These are phyloP conservation scores for Wickerhamomyces sydowiorum DNA, from an alignment of 805 yeast species.

Conservation along the genomic window DNA sequence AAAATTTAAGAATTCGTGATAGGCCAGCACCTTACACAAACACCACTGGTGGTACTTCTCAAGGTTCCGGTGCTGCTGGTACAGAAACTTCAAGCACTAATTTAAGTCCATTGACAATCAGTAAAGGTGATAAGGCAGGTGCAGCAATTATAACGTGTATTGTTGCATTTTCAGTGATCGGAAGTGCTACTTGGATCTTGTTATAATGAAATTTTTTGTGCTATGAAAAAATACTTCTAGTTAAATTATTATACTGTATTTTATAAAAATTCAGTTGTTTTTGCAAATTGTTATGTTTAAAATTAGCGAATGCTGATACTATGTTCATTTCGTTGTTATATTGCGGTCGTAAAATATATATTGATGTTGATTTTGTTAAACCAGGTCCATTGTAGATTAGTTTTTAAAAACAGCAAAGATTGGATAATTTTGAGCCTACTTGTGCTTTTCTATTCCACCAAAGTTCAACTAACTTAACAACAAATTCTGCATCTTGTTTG, in stretches of 20 bases:
- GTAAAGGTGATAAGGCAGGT: slow-evolving; percentile 49
- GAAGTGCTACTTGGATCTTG: slow-evolving; percentile 34
- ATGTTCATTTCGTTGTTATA: no score
- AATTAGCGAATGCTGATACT: no score
- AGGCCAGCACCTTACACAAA: slow-evolving; percentile 55
- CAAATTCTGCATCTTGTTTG: slow-evolving; percentile 37
- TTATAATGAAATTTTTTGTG: slow-evolving; percentile 10
- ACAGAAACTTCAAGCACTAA: slow-evolving; percentile 30
- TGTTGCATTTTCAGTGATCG: slow-evolving; percentile 35
- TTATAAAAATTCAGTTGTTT: no score
- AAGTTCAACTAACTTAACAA: slow-evolving; percentile 32
- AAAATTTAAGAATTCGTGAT: slow-evolving; percentile 28
- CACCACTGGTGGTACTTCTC: slow-evolving; percentile 58
- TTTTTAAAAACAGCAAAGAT: slow-evolving; percentile 27
- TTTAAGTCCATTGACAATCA: slow-evolving; percentile 31
- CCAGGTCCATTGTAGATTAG: no score
- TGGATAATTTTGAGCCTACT: slow-evolving; percentile 31
- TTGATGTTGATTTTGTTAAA: no score
- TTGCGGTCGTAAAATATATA: no score
- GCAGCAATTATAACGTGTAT: slow-evolving; percentile 61
- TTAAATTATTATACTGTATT: no score
- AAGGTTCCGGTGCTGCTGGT: slow-evolving; percentile 63
- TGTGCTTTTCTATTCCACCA: slow-evolving; percentile 44
- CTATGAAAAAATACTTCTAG: not conserved
- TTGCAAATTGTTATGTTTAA: no score